These are phyloP conservation scores for Talaromyces marneffei DNA, from an alignment of 2,329 filamentous ascomycete genomes.

Conservation along the genomic window DNA sequence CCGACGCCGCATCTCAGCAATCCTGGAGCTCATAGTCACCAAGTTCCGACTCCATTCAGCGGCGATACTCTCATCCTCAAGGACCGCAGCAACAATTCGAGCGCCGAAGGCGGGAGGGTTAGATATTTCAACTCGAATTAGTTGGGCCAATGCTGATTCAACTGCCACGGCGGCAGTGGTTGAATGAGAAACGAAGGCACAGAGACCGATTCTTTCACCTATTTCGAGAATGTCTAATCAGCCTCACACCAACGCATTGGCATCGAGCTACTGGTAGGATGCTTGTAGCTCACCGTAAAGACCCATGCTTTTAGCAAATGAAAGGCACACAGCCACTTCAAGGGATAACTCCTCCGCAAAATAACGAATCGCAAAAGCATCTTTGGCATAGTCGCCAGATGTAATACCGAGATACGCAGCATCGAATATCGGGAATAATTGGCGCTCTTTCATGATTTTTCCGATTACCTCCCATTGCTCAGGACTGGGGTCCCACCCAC, in stretches of 20 bases:
- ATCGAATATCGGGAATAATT: constrained; percentile 72
- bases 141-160: constrained; percentile 20
- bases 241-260: background rate
- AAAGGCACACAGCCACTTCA: constrained; percentile 50
- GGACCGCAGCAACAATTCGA: constrained; percentile 70
- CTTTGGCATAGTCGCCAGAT: constrained; percentile 21
- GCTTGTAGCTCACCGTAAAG: constrained; percentile 20
- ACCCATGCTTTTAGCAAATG: constrained; percentile 52
- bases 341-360: constrained; percentile 78
- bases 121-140: constrained; percentile 85
- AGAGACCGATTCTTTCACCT: constrained; percentile 18
- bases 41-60: constrained; percentile 86
- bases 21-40: constrained; percentile 82
- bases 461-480: constrained; percentile 91
- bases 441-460: constrained; percentile 62
- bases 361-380: constrained; percentile 71
- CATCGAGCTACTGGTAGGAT: background rate
- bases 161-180: constrained; percentile 15
- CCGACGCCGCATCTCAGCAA: constrained; percentile 78
- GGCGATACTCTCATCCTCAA: constrained; percentile 72
- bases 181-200: constrained; percentile 15
- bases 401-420: constrained; percentile 23
- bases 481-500: constrained; percentile 82
- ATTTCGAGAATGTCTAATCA: background rate
- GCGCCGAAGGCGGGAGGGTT: constrained; percentile 92